Evolutionary conservation across 305 asterid species (phyloP).

Genomic region (Andrographis paniculata): DNA sequence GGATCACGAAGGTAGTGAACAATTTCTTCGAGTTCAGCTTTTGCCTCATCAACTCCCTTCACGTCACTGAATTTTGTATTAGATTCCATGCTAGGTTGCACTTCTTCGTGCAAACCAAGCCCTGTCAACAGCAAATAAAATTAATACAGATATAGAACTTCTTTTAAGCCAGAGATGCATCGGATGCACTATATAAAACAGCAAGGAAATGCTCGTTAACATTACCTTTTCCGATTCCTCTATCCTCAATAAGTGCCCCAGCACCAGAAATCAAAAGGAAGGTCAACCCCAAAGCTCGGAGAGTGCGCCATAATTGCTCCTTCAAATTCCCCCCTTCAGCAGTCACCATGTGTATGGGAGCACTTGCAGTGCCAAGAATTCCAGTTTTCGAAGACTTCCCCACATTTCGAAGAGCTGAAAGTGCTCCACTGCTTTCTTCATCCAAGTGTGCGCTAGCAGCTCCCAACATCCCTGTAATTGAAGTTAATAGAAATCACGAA

Average conservation of each 20-base stretch:
- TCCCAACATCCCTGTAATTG: conserved; percentile 39
- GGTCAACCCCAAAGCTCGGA: conserved; percentile 77
- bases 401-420: conserved; percentile 52
- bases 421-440: conserved; percentile 53
- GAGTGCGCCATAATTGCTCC: conserved; percentile 90
- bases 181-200: conserved; percentile 3
- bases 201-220: background rate
- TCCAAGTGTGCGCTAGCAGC: conserved; percentile 37
- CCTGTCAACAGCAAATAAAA: conserved; percentile 29
- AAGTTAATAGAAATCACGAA: conserved; percentile 4
- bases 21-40: conserved; percentile 79
- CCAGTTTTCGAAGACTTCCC: conserved; percentile 63
- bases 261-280: conserved; percentile 81
- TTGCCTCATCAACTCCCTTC: conserved; percentile 92
- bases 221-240: conserved; percentile 93
- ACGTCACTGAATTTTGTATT: conserved; percentile 74
- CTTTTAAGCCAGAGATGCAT: conserved; percentile 8
- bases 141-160: conserved; percentile 5
- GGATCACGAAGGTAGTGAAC: conserved; percentile 95
- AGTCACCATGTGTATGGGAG: conserved; percentile 94
- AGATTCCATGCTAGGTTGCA: conserved; percentile 68
- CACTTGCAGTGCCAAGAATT: conserved; percentile 66
- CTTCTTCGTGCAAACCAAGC: conserved; percentile 70
- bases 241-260: conserved; percentile 89
- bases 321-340: conserved; percentile 85